Evolutionary conservation across 2,329 filamentous ascomycete genomes (phyloP).

Genomic region (Neospermospora avenae): DNA sequence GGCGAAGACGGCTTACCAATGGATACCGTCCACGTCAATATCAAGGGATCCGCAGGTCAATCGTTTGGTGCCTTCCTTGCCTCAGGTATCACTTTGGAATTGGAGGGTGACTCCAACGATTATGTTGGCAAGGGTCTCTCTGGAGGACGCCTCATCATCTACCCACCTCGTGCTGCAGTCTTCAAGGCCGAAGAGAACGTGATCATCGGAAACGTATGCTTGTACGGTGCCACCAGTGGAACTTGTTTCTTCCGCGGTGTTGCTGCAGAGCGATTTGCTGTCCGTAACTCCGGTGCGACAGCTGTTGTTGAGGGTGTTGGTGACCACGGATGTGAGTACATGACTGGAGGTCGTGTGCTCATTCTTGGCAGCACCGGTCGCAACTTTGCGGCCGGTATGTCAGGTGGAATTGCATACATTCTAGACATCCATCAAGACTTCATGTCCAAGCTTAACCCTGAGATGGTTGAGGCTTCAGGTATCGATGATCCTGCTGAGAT

Average conservation of each 20-base stretch:
- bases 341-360: constrained; percentile 91
- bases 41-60: constrained; percentile 93
- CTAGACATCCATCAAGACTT: constrained; percentile 89
- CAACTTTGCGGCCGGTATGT: constrained; percentile 98
- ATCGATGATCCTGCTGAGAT: constrained; percentile 86
- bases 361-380: constrained; percentile 86
- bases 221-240: constrained; percentile 90
- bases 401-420: constrained; percentile 93
- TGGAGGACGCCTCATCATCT: constrained; percentile 88
- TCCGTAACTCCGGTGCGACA: constrained; percentile 92
- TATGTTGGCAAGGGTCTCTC: constrained; percentile 96
- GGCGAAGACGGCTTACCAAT: constrained; percentile 84
- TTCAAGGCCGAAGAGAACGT: constrained; percentile 98
- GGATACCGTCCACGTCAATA: constrained; percentile 94
- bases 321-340: constrained; percentile 97
- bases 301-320: constrained; percentile 96
- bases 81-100: constrained; percentile 87
- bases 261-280: constrained; percentile 92
- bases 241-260: constrained; percentile 96
- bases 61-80: constrained; percentile 95
- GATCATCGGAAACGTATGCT: constrained; percentile 87
- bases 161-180: constrained; percentile 82
- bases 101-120: constrained; percentile 94
- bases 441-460: constrained; percentile 87
- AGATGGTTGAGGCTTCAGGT: constrained; percentile 90